Conservation (phyloP, 2,329 filamentous ascomycete species). For the Curvularia eragrostidis region DNA sequence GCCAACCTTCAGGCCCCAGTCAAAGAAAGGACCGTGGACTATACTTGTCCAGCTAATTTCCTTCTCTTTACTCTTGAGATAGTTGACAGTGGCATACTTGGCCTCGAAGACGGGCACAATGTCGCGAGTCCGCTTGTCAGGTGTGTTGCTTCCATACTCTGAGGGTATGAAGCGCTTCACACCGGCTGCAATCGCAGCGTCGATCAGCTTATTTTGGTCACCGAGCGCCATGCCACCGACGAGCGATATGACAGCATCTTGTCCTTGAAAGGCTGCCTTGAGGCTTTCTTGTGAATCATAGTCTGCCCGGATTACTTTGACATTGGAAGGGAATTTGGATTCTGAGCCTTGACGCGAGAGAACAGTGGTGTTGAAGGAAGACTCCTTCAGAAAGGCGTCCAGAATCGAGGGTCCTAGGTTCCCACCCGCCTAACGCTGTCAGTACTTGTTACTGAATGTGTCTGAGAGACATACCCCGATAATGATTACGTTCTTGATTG, state of each 20-base stretch:
- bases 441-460: constrained; percentile 2
- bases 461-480: constrained; percentile 47
- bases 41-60: constrained; percentile 63
- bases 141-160: constrained; percentile 61
- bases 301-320: constrained; percentile 57
- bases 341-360: constrained; percentile 60
- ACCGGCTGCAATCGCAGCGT: constrained; percentile 65
- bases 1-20: constrained; percentile 61
- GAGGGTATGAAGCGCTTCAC: constrained; percentile 68
- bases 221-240: constrained; percentile 52
- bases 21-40: constrained; percentile 62
- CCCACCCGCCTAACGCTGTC: constrained; percentile 43
- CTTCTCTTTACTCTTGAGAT: constrained; percentile 57
- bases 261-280: constrained; percentile 58
- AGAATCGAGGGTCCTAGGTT: constrained; percentile 55
- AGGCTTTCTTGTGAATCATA: constrained; percentile 58
- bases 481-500: constrained; percentile 54
- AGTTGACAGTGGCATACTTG: constrained; percentile 60
- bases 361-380: constrained; percentile 62
- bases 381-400: constrained; percentile 48
- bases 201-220: constrained; percentile 61
- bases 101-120: constrained; percentile 60
- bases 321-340: constrained; percentile 49
- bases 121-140: constrained; percentile 43
- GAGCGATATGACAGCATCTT: constrained; percentile 63